phyloP scores from a whole-genome alignment of 805 yeast genomes.

The Suhomyces vadensis region DNA sequence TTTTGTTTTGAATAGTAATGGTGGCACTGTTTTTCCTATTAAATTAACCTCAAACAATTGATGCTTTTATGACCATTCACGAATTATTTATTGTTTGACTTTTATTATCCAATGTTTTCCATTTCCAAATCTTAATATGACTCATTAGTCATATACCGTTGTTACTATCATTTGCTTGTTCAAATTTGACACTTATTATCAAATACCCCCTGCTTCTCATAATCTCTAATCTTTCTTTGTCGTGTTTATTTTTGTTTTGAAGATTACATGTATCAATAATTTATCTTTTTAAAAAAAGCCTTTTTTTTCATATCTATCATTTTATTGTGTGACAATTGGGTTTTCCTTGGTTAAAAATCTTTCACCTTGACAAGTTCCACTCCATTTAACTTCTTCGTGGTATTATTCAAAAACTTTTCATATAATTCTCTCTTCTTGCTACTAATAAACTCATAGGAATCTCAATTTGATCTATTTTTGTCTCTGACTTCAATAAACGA shows the following conservation, averaged over 20 bases:
- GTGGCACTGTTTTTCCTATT: background rate
- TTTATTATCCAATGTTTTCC: background rate
- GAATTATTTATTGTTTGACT: conserved; percentile 6
- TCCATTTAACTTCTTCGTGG: conserved; percentile 6
- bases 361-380: conserved; percentile 1
- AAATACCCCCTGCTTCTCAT: background rate
- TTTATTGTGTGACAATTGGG: conserved; percentile 1
- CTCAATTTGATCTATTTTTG: background rate
- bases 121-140: background rate
- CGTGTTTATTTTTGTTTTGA: background rate
- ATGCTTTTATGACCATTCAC: conserved; percentile 1
- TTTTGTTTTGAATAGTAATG: background rate
- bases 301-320: background rate
- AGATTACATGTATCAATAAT: background rate
- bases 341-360: conserved; percentile 1
- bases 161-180: background rate
- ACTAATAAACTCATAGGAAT: conserved; percentile 4
- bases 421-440: conserved; percentile 5
- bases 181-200: background rate
- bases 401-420: conserved; percentile 4
- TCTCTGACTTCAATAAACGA: conserved; percentile 4
- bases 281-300: background rate
- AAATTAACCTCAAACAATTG: conserved; percentile 1
- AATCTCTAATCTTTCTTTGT: background rate
- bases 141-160: background rate